Base-by-base conservation (phyloP, 352 stramenopile genomes). In the Phytophthora multivora region DNA sequence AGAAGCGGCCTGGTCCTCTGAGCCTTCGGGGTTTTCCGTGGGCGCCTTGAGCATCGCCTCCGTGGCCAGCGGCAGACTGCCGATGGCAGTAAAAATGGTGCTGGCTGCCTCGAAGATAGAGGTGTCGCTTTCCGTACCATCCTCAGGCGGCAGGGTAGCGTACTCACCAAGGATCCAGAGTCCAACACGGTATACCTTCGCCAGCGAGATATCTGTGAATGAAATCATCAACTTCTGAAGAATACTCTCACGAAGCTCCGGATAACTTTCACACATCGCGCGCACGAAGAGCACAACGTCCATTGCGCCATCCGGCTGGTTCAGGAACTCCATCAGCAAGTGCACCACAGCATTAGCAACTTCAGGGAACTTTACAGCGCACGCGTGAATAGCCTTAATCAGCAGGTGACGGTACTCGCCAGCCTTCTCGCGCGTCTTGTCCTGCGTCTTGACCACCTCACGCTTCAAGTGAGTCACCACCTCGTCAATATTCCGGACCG, bases 281-380 rank as follows among this genome's bases (percentile, higher is more conserved):
- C 98, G 94, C 36, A 99, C 97, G 76, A 99, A 99, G 26, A 99
- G 82, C 31, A 99, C 90, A 18, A 99, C 97, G 72, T 99, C 96
- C 82, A 99, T 97, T 8, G 95, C 98, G 18, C 96, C 97, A 68
- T 99, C 97, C 46, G 82, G 95, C 12, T 73, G 66, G 71, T 89
- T 95, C 16, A 99, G 71, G 69, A 99, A 99, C 69, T 99, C 97
- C 92, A 99, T 98, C n/a, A 99, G 82, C 48, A 99, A 77, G 52
- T 99, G 94, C 30, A 99, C 97, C 18, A 99, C 98, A 61, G 93
- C 91, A 55, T 98, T 96, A 13, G 97, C 97, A 55, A 99, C 96
- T 51, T 98, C 90, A 4, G 97, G 97, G 76, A 99, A 99, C 59
- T 97, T 96, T 57, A 98, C 94, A 10, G 97, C 97, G 70, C 97